Evolutionary conservation across 1,139 yeast genomes (phyloP).

Genomic region (Zhuliangozyma blackwelliae): DNA sequence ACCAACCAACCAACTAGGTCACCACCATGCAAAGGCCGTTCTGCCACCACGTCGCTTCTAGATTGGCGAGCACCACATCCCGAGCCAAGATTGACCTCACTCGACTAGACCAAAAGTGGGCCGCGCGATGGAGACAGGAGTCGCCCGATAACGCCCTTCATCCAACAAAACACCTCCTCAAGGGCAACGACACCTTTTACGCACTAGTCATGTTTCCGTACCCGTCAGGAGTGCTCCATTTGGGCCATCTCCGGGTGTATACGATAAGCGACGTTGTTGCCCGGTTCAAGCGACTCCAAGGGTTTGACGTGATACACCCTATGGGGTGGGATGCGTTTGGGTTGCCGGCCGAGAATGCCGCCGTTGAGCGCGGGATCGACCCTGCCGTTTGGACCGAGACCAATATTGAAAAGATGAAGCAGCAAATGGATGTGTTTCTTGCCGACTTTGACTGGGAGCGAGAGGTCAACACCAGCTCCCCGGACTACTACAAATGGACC

Average conservation of each 20-base stretch:
- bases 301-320: conserved; percentile 80
- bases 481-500: conserved; percentile 89
- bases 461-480: conserved; percentile 82
- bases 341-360: conserved; percentile 96
- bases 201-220: conserved; percentile 91
- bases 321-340: conserved; percentile 99
- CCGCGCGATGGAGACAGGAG: conserved; percentile 41
- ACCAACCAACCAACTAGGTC: too few species aligned
- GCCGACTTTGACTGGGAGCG: conserved; percentile 94
- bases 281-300: conserved; percentile 71
- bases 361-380: conserved; percentile 74
- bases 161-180: conserved; percentile 33
- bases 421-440: conserved; percentile 71
- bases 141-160: conserved; percentile 39
- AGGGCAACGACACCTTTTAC: conserved; percentile 43
- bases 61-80: not conserved
- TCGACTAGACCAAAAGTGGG: conserved; percentile 50
- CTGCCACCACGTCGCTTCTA: not conserved
- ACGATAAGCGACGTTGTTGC: conserved; percentile 84
- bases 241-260: conserved; percentile 92
- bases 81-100: conserved; percentile 3
- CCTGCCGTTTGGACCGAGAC: conserved; percentile 80
- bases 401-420: conserved; percentile 79
- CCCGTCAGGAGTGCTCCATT: conserved; percentile 87
- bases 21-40: too few species aligned